phyloP scores from a whole-genome alignment of 2,329 filamentous ascomycete genomes.

The Alternaria brassicae region DNA sequence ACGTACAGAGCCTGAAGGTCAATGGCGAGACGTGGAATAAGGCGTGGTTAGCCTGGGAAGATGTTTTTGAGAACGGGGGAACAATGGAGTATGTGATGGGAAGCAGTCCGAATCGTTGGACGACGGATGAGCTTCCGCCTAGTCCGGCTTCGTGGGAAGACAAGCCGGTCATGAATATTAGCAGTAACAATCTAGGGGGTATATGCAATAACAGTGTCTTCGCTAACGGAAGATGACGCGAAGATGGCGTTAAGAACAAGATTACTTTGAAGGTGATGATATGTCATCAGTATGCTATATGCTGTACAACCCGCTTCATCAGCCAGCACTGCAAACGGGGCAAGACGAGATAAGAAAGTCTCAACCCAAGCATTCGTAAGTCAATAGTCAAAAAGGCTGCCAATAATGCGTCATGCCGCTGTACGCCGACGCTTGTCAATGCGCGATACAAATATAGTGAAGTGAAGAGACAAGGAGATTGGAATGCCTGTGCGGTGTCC shows the following conservation, averaged over 20 bases:
- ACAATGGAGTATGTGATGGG: constrained; percentile 71
- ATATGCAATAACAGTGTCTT: neutral
- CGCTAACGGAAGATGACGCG: neutral
- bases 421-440: constrained; percentile 6
- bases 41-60: constrained; percentile 70
- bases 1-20: constrained; percentile 71
- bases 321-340: neutral
- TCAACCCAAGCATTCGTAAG: neutral
- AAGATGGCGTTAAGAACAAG: neutral
- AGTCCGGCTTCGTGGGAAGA: constrained; percentile 58
- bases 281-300: constrained; percentile 3
- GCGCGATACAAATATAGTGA: neutral
- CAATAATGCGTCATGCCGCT: neutral
- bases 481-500: neutral
- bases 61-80: constrained; percentile 67
- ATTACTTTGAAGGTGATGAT: neutral
- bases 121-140: constrained; percentile 66
- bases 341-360: neutral
- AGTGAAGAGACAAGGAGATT: neutral
- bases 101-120: constrained; percentile 59
- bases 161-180: neutral
- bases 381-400: neutral
- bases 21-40: constrained; percentile 69
- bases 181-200: neutral
- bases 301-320: neutral